Evolutionary conservation across 257 asterid genomes (phyloP).

Genomic region (Solanum chaucha): DNA sequence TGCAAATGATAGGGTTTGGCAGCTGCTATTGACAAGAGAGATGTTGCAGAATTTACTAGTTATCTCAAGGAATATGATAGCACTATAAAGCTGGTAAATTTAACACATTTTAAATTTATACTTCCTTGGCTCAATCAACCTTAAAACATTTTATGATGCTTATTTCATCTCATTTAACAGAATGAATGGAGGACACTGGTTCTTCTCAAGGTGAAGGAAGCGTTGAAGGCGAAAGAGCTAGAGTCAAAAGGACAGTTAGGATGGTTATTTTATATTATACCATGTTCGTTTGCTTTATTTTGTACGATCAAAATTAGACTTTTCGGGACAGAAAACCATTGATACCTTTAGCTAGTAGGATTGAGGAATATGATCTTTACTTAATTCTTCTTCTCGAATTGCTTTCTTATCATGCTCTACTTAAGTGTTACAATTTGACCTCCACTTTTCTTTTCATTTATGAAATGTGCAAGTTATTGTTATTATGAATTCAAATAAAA

Average conservation of each 20-base stretch:
- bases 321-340: not conserved
- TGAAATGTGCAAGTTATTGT: too few relatives aligned
- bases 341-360: not conserved
- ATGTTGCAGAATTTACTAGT: constrained; percentile 70
- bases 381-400: too few relatives aligned
- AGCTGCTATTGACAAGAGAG: constrained; percentile 79
- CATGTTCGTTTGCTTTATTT: not conserved
- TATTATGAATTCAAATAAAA: too few relatives aligned
- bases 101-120: not conserved
- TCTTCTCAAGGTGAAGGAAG: constrained; percentile 81
- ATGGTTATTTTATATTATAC: not conserved
- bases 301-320: not conserved
- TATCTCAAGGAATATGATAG: constrained; percentile 91
- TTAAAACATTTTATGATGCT: not conserved
- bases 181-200: constrained; percentile 85
- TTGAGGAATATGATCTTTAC: too few relatives aligned
- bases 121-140: not conserved
- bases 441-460: too few relatives aligned
- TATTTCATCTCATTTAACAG: constrained; percentile 10
- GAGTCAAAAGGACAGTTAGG: constrained; percentile 4
- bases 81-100: constrained; percentile 70
- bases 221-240: constrained; percentile 72
- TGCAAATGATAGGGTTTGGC: constrained; percentile 15
- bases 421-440: too few relatives aligned
- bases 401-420: too few relatives aligned